Evolutionary conservation across 1,284 basidiomycete genomes (phyloP).

Genomic region (Ganoderma lingzhi): DNA sequence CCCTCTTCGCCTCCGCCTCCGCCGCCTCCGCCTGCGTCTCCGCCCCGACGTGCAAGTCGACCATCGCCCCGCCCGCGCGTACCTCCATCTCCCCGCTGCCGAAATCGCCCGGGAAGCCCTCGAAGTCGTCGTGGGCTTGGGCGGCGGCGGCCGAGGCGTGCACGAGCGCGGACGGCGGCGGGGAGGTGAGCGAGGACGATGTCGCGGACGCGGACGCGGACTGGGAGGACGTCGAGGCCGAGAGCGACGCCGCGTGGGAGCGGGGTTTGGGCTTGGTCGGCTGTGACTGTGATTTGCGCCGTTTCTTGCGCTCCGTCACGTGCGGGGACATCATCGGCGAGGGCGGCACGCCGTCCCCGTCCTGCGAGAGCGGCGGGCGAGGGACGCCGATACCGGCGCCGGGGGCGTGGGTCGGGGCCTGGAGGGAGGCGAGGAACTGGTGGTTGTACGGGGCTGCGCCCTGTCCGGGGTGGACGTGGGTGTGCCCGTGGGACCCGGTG

Average conservation of each 20-base stretch:
- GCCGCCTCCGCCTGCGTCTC: not conserved
- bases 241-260: constrained; percentile 38
- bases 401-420: constrained; percentile 1
- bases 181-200: constrained; percentile 31
- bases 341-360: constrained; percentile 10
- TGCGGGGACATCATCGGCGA: constrained; percentile 7
- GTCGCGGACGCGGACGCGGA: constrained; percentile 35
- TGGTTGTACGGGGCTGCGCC: constrained; percentile 40
- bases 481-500: constrained; percentile 54
- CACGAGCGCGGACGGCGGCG: constrained; percentile 28
- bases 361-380: constrained; percentile 22
- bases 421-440: constrained; percentile 40
- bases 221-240: constrained; percentile 25
- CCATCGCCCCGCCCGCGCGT: constrained; percentile 5
- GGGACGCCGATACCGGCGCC: not conserved
- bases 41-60: constrained; percentile 8
- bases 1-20: constrained; percentile 9
- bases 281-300: constrained; percentile 29
- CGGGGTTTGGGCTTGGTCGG: constrained; percentile 17
- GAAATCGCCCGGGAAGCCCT: constrained; percentile 34
- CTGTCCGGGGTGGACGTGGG: constrained; percentile 14
- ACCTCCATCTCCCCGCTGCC: constrained; percentile 16
- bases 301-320: constrained; percentile 29
- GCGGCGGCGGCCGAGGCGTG: constrained; percentile 12
- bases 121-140: constrained; percentile 26